A percentile compares a stretch with the other conserved stretches of the same genome.
Evolutionary conservation across 352 stramenopile genomes (phyloP).

Genomic region (Pythium myriotylum): DNA sequence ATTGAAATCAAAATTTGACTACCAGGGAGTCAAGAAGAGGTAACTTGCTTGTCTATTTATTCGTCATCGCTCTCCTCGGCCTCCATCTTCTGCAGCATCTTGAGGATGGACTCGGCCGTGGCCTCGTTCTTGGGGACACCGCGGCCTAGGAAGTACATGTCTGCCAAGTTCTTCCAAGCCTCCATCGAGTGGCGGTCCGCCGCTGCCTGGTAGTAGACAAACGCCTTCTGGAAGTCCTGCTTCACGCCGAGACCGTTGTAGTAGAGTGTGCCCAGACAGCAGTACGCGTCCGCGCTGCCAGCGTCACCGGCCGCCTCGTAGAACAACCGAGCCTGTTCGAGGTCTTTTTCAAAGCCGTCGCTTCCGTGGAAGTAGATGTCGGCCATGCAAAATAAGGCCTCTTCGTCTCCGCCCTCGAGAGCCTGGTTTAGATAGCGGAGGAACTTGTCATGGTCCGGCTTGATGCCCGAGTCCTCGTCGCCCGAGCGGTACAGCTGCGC

Average conservation of each 20-base stretch:
- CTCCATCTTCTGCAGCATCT: constrained; percentile 81
- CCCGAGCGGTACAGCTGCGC: constrained; percentile 88
- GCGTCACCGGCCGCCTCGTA: constrained; percentile 72
- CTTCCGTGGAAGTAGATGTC: constrained; percentile 87
- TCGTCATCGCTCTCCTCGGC: constrained; percentile 24
- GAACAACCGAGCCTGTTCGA: constrained; percentile 69
- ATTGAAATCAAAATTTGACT: constrained; percentile 3
- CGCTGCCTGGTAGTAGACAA: constrained; percentile 87
- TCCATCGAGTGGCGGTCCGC: constrained; percentile 83
- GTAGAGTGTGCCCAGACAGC: constrained; percentile 78
- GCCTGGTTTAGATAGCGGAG: constrained; percentile 65
- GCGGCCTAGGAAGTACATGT: constrained; percentile 82
- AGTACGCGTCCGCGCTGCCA: constrained; percentile 72
- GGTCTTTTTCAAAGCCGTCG: constrained; percentile 70
- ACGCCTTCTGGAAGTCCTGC: constrained; percentile 76
- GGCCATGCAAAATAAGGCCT: constrained; percentile 84
- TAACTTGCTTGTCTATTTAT: constrained; percentile 14
- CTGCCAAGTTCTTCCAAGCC: constrained; percentile 88
- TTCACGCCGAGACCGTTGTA: constrained; percentile 76
- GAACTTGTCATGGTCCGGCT: constrained; percentile 57
- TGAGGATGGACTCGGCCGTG: constrained; percentile 81
- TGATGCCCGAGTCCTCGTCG: constrained; percentile 50
- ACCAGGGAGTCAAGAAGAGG: constrained; percentile 6
- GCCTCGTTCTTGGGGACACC: constrained; percentile 80
- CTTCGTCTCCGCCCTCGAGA: constrained; percentile 59